Base-by-base conservation (phyloP, 176 grass and related monocot genomes). In the Luzula sylvatica region DNA sequence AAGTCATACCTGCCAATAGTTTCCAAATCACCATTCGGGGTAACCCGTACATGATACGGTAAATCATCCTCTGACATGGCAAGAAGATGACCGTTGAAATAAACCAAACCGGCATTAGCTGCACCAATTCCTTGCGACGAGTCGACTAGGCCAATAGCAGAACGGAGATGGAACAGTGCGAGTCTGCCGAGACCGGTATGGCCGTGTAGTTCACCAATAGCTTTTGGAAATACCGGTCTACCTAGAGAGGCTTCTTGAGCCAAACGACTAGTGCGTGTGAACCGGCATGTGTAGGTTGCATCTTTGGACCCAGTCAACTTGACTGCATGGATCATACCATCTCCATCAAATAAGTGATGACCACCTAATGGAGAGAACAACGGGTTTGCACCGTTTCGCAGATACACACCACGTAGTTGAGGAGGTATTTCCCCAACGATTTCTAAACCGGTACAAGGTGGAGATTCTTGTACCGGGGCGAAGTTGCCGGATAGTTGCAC, bases 51-150 rank as follows among this genome's bases (percentile, higher is more conserved):
- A 4, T 88, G 84, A 70, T 95, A 95, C 0, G 90, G 90, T 0
- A 88, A 61, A 69, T 95, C 90, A 44, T 95, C 90, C 70, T 95
- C 90, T 8, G 90, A 95, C 83, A 95, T 95, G 58, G 90, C 84
- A 16, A 95, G 90, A 9, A 95, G 90, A 9, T 67, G 77, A 48
- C 58, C 80, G 47, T 95, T 69, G 50, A 95, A 88, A 64, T 76
- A 88, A 1, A 88, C 77, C 8, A 95, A 78, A 0, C 90, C 90
- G 3, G 90, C 90, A 75, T 95, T 95, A 13, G 90, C 90, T 15
- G 87, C 83, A 3, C 90, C 90, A 1, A 79, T 82, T 40, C 90
- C 90, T 2, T 24, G 46, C 0, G 83, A 65, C 3, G 61, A 60
- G 32, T 95, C 74, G n/a, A 95, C 44, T 14, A 95, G 66, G 2